Base-by-base conservation (phyloP, 2,329 filamentous ascomycete species). In the Neopestalotiopsis rosae region DNA sequence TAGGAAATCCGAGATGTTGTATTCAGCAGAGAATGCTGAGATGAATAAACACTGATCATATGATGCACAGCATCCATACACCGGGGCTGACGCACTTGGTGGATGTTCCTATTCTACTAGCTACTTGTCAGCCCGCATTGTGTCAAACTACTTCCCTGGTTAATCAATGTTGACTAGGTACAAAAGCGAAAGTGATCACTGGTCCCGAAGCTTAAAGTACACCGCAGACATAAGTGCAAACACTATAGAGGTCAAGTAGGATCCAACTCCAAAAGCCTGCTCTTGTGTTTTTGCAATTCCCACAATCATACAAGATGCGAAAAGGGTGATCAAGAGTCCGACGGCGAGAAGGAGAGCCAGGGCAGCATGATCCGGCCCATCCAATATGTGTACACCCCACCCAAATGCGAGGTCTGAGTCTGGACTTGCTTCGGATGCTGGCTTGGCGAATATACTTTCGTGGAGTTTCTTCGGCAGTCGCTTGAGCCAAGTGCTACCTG, bases 261-360 rank as follows among this genome's bases (percentile, higher is more conserved):
- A 7, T 20, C 57, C 57, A 59, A 59, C 24, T 7, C n/a, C 57
- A 34, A 66, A 58, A 58, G 49, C 38, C 17, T 65, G 62, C 40
- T 65, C 62, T 52, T 65, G 62, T 5, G 62, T 65, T 4, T 30
- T n/a, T 49, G 38, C 62, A 30, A 49, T 32, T 5, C 62, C 62
- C 12, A 65, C 5, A 20, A 65, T 28, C 62, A 65, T n/a, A 20
- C 34, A n/a, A 5, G 62, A 65, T 5, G 20, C 28, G n/a, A 52
- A 7, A n/a, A 49, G 28, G 20, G 57, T 24, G 4, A 59, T 28
- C 12, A 59, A 2, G 4, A 59, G 24, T 2, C 57, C 57, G 1
- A 9, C n/a, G 13, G 57, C n/a, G n/a, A 59, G 30, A 5, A 59
- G 6, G 13, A 59, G 5, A 9, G 2, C 57, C 28, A 59, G 24